phyloP scores from a whole-genome alignment of 2,329 filamentous ascomycete genomes.

The Sporothrix brasiliensis region DNA sequence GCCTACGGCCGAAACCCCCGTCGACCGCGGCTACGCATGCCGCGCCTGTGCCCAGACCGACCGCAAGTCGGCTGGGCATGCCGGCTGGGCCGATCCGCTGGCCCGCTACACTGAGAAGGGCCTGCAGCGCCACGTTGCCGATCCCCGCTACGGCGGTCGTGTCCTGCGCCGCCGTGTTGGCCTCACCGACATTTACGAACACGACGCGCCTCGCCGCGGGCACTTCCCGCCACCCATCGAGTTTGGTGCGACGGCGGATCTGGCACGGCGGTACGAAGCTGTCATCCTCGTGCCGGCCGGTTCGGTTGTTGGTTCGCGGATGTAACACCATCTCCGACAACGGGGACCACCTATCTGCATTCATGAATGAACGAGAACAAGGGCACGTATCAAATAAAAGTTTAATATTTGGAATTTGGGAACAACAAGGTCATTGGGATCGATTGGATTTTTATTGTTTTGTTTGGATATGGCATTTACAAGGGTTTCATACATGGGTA shows the following conservation, averaged over 20 bases:
- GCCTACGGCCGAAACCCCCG: not conserved
- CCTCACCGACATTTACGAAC: constrained; percentile 25
- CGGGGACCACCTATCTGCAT: not conserved
- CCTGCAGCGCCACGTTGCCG: constrained; percentile 33
- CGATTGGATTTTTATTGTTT: not conserved
- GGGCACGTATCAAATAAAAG: not conserved
- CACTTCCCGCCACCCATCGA: constrained; percentile 33
- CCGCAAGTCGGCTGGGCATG: constrained; percentile 24
- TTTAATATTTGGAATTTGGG: not conserved
- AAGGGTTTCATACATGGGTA: not conserved
- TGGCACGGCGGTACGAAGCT: constrained; percentile 32
- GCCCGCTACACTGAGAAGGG: constrained; percentile 32
- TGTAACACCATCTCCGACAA: not conserved
- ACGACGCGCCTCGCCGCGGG: constrained; percentile 32
- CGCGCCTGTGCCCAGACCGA: constrained; percentile 34
- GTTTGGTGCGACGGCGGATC: constrained; percentile 33
- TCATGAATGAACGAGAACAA: not conserved
- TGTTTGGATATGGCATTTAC: not conserved
- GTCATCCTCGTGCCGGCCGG: constrained; percentile 27
- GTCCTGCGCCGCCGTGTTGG: constrained; percentile 31
- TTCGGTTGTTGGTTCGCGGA: constrained; percentile 16
- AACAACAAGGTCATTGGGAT: not conserved
- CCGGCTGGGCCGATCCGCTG: constrained; percentile 36
- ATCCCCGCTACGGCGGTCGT: constrained; percentile 33
- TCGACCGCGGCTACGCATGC: constrained; percentile 34